Base-by-base conservation (phyloP, 768 basidiomycete genomes). In the Tylopilus plumbeoviolaceoides region DNA sequence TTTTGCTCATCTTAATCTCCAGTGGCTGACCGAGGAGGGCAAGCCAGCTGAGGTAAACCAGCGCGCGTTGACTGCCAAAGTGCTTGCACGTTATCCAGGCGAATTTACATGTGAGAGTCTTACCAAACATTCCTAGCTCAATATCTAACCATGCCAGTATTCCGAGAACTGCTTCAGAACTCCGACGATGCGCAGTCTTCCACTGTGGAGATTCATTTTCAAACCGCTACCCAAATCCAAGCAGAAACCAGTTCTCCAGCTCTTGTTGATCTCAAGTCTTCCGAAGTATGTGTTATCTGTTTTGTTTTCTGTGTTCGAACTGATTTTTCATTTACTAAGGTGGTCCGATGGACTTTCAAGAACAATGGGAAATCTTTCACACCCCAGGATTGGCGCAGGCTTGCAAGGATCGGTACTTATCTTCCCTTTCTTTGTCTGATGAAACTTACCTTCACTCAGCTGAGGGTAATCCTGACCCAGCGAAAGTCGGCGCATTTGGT, bases 401-500 rank as follows among this genome's bases (percentile, higher is more conserved):
- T 95, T 53, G 90, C 91, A 75, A 95, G 90, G 76, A 95, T 95
- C 59, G 89, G 87, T 85, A 17, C 18, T 75, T 63, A 4, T 7
- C 6, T 25, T 23, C 11, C 15, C 7, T 33, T 2, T 12, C 18
- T 28, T 38, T 31, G 20, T 7, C 21, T 7, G 1, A 1, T 4
- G 15, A 5, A 23, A 40, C 27, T 14, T 47, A 15, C n/a, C 15
- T 44, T 3, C n/a, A 5, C 15, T 17, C 59, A 84, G 95, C 94
- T 10, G 88, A 92, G 61, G 95, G 95, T 0, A 97, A 98, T 65
- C 94, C 94, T 0, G 89, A 94, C 59, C 91, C 95, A 67, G 84
- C 88, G 69, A 94, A 93, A 74, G 93, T 98, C 44, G 95, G 95
- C 14, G 92, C 93, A n/a, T 92, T 92, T 59, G 91, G 89, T 51